Evolutionary conservation across 768 basidiomycete genomes (phyloP), one percentile per base, ranked within the genome.

Genomic region (Rhodotorula diobovata): DNA sequence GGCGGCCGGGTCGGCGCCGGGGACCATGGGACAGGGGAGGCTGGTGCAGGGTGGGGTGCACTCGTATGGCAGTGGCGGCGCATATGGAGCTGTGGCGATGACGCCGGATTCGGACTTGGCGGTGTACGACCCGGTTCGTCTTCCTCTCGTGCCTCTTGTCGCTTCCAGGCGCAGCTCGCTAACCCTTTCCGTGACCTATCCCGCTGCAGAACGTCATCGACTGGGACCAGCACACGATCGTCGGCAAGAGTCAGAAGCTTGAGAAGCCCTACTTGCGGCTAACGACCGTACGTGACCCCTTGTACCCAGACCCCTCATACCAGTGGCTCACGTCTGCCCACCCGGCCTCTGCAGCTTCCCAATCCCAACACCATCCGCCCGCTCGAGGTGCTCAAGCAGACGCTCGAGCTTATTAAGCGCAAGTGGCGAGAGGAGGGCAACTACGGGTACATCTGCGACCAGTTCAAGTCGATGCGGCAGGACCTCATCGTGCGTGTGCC

Each of bases 191-290:
- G 68, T 43, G 41, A 43, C 28, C 35, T 3, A 35, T 60, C 11
- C 41, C 2, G 55, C 55, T 48, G 12, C 76, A 98, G 95, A 95
- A 94, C 77, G 93, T 95, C 16, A 88, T 93, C 63, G 89, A 94
- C 79, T 99, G 96, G 96, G 96, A 99, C 82, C 87, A 87, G 68
- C 85, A 88, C 81, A 97, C 94, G 14, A 97, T 99, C 77, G 92
- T 95, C 66, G 96, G 96, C 61, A 94, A 89, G 53, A 93, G 86
- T 63, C 84, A 85, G 77, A 90, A 90, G 75, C 82, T 96, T 35
- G 97, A 97, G 84, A 99, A 98, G 83, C 90, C 94, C 71, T 99
- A 97, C 80, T 83, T 99, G 28, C 87, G 96, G 55, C 82, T 99
- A 67, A 99, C 96, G 57, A 89, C 90, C 76, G 93, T 93, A 75